phyloP scores from a whole-genome alignment of 371 early-diverging fungal species.

The Caulochytrium protostelioides region DNA sequence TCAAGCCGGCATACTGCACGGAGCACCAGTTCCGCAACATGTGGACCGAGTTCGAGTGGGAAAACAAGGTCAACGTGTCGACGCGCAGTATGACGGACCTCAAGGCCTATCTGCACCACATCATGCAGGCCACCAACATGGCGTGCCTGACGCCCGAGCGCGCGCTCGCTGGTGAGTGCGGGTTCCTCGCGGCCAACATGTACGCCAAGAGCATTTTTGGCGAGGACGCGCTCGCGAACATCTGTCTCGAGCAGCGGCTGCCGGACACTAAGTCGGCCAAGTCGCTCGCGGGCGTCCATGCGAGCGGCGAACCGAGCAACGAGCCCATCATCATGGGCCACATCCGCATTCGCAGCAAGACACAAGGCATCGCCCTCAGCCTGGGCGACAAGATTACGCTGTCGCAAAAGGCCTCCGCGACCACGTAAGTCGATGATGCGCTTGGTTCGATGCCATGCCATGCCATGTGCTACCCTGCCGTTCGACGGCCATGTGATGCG shows the following conservation, averaged over 20 bases:
- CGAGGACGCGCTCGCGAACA: constrained; percentile 89
- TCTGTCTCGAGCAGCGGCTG: constrained; percentile 61
- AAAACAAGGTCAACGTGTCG: constrained; percentile 91
- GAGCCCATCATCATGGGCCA: constrained; percentile 72
- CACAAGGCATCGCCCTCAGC: constrained; percentile 88
- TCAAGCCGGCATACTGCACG: constrained; percentile 73
- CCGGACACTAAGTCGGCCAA: constrained; percentile 9
- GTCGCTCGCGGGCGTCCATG: too few relatives aligned
- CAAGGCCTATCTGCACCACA: constrained; percentile 59
- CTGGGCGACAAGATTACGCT: constrained; percentile 46
- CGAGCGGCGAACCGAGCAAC: too few relatives aligned
- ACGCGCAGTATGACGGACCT: constrained; percentile 72
- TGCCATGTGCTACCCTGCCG: neutral
- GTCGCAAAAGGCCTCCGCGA: constrained; percentile 1
- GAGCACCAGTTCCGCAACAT: constrained; percentile 72
- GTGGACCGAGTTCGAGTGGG: constrained; percentile 99
- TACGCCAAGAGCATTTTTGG: constrained; percentile 81
- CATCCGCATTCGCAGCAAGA: constrained; percentile 89
- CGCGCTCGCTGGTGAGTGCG: constrained; percentile 80
- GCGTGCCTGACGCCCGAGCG: constrained; percentile 77
- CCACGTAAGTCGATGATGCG: neutral
- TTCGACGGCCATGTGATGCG: neutral
- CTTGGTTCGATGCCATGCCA: neutral
- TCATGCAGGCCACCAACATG: constrained; percentile 88
- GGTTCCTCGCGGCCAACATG: constrained; percentile 85